phyloP scores from a whole-genome alignment of 2,329 filamentous ascomycete species.

The Zopfia rhizophila region DNA sequence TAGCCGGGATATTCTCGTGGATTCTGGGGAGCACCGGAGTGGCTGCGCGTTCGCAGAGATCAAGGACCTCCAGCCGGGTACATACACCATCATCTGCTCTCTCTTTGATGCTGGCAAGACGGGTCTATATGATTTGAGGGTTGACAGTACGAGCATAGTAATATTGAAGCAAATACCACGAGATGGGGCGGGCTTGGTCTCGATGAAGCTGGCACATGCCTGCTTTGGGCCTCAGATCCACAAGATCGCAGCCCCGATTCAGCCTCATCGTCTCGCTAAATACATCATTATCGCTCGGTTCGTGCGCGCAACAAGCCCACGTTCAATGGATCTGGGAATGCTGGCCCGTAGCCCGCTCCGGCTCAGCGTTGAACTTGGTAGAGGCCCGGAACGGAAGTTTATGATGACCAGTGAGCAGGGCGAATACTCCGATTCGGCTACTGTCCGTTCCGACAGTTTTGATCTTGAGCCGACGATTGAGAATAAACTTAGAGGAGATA shows the following conservation, averaged over 20 bases:
- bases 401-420: slow-evolving; percentile 76
- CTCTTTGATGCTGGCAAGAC: slow-evolving; percentile 86
- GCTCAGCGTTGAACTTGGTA: slow-evolving; percentile 77
- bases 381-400: slow-evolving; percentile 73
- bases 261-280: slow-evolving; percentile 66
- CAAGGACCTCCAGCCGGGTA: slow-evolving; percentile 70
- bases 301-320: slow-evolving; percentile 42
- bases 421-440: slow-evolving; percentile 76
- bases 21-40: slow-evolving; percentile 88
- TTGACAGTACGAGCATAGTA: slow-evolving; percentile 72
- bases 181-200: slow-evolving; percentile 79
- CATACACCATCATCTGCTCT: slow-evolving; percentile 89
- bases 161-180: slow-evolving; percentile 70
- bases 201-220: slow-evolving; percentile 66
- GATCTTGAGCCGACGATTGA: slow-evolving; percentile 73
- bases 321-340: slow-evolving; percentile 36
- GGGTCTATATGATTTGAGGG: slow-evolving; percentile 77
- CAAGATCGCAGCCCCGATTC: slow-evolving; percentile 64
- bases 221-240: slow-evolving; percentile 62
- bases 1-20: slow-evolving; percentile 79
- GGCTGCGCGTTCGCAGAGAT: slow-evolving; percentile 78
- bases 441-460: slow-evolving; percentile 75
- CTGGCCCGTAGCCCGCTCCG: slow-evolving; percentile 66
- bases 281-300: slow-evolving; percentile 67
- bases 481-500: slow-evolving; percentile 65